Conservation (phyloP, 805 yeast species). For the Clavispora phyllophila region DNA sequence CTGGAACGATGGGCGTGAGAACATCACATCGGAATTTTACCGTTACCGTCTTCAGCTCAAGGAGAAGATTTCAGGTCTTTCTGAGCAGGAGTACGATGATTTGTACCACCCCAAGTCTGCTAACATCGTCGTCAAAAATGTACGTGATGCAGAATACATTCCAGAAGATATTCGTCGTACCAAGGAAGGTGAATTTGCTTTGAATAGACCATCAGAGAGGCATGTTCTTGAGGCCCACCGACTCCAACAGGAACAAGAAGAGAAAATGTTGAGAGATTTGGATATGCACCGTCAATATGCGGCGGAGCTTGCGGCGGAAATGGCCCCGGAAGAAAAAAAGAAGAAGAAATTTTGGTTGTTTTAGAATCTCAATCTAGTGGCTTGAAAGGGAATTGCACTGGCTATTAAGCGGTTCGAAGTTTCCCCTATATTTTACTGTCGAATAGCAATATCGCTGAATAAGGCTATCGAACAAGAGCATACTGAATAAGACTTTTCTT, state of each 20-base stretch:
- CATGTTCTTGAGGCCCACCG: slow-evolving; percentile 75
- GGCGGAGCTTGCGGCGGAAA: slow-evolving; percentile 10
- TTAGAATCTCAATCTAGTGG: background rate
- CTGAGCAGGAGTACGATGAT: slow-evolving; percentile 60
- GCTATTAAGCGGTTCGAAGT: too few species aligned
- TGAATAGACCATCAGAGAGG: slow-evolving; percentile 64
- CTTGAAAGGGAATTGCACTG: too few species aligned
- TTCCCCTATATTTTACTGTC: too few species aligned
- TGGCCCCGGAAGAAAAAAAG: slow-evolving; percentile 2
- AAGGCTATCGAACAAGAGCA: too few species aligned
- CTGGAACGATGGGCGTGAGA: slow-evolving; percentile 83
- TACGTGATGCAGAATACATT: slow-evolving; percentile 39
- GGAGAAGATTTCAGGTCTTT: slow-evolving; percentile 50
- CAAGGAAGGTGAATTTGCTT: slow-evolving; percentile 42
- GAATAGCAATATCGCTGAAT: too few species aligned
- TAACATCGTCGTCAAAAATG: slow-evolving; percentile 36
- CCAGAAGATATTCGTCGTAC: slow-evolving; percentile 40
- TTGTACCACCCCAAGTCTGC: slow-evolving; percentile 43
- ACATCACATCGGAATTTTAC: slow-evolving; percentile 65
- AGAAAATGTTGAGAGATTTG: slow-evolving; percentile 30
- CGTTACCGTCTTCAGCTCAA: slow-evolving; percentile 54
- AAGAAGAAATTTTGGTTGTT: slow-evolving; percentile 14
- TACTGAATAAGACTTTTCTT: too few species aligned
- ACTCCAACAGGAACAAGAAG: slow-evolving; percentile 65
- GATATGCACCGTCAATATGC: slow-evolving; percentile 21